Evolutionary conservation across 352 stramenopile genomes (phyloP), one percentile per base, ranked within the genome.

Genomic region (Globisporangium solare): DNA sequence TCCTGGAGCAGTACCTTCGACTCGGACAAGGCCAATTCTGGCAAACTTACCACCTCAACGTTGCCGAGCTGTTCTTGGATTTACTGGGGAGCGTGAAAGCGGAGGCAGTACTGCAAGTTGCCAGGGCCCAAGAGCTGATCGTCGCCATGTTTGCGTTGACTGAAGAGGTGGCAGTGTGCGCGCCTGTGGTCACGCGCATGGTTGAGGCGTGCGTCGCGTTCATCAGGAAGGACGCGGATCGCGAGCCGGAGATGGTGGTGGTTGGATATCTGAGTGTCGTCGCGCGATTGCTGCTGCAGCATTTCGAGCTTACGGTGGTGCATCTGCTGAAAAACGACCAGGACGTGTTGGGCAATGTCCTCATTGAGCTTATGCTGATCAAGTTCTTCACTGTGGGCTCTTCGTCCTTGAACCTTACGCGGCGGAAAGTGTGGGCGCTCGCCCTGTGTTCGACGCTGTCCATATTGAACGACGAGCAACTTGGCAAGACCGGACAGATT

Each of bases 371-470:
- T 15, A 80, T 92, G 74, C 65, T 95, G 12, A 60, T 65, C 46
- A 72, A 91, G 58, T 93, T 88, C 54, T 92, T 89, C 56, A 83
- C 67, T 17, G 68, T 91, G 3, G 76, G 76, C 0, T 75, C 74
- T 6, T 77, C 78, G 46, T 83, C 79, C 15, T 61, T 93, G 60
- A 73, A 73, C 0, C 31, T 83, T n/a, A 54, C 71, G 49, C 63
- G 73, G 42, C 71, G 79, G 39, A 92, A 92, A 56, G 58, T 88
- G 35, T 95, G 85, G 85, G 66, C 76, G 1, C 13, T 88, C n/a
- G 70, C 67, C 12, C 58, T 93, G 17, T 80, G 71, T 39, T 64
- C 69, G 1, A 60, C 73, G 2, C 58, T 90, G 5, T 64, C 73
- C 35, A 37, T 83, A 27, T 50, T 72, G 35, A 66, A 66, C 37